Conservation (phyloP, 495 filamentous ascomycete species). For the Penicillium malachiteum region DNA sequence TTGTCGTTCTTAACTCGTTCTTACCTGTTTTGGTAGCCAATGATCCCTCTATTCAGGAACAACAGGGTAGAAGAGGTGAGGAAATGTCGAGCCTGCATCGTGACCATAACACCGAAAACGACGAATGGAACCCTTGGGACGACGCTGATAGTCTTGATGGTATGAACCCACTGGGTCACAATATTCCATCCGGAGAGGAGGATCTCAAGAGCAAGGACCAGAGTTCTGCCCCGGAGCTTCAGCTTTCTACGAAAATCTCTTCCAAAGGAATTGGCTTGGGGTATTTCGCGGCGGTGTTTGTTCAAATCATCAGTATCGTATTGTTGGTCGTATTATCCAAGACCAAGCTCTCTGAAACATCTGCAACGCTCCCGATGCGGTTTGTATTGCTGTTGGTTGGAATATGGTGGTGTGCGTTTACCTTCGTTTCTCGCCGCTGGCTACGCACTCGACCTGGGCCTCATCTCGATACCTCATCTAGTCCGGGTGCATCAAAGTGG, state of each 20-base stretch:
- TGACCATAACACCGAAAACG: slow-evolving; percentile 8
- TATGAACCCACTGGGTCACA: slow-evolving; percentile 25
- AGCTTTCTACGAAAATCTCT: slow-evolving; percentile 75
- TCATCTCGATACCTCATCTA: slow-evolving; percentile 46
- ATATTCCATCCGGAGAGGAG: slow-evolving; percentile 9
- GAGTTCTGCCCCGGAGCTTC: slow-evolving; percentile 59
- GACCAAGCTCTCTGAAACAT: slow-evolving; percentile 46
- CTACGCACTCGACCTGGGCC: slow-evolving; percentile 81
- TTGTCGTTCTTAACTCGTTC: slow-evolving; percentile 53
- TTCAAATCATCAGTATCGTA: slow-evolving; percentile 73
- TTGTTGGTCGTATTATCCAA: slow-evolving; percentile 64
- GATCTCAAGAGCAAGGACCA: slow-evolving; percentile 5
- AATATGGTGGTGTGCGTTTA: slow-evolving; percentile 86
- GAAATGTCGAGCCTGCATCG: slow-evolving; percentile 27
- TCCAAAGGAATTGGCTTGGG: slow-evolving; percentile 78
- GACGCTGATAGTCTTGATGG: slow-evolving; percentile 27
- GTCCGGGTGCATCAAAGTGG: slow-evolving; percentile 22
- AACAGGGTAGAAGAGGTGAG: slow-evolving; percentile 13
- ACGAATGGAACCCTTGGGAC: slow-evolving; percentile 39
- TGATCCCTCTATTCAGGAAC: slow-evolving; percentile 36
- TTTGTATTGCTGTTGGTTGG: slow-evolving; percentile 78
- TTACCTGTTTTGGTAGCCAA: slow-evolving; percentile 51
- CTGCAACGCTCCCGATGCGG: slow-evolving; percentile 54
- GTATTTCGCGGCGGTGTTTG: slow-evolving; percentile 71
- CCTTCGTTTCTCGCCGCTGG: slow-evolving; percentile 78